These are phyloP conservation scores for Aphanoascus verrucosus DNA, from an alignment of 2,329 filamentous ascomycete genomes.

Conservation along the genomic window DNA sequence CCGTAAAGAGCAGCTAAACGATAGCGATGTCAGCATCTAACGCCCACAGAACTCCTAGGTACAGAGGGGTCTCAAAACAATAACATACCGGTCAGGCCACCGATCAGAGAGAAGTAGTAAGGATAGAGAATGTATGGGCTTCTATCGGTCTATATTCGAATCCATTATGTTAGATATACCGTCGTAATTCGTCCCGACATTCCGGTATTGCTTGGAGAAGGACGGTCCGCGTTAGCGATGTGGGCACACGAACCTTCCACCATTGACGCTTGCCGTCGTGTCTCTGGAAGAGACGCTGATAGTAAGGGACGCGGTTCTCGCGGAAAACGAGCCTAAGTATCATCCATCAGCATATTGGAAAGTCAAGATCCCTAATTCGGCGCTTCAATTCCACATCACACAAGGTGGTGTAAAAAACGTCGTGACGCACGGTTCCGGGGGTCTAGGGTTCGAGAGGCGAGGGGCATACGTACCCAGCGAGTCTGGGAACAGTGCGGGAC, in stretches of 20 bases:
- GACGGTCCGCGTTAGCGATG: too few species aligned
- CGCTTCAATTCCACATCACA: constrained; percentile 1
- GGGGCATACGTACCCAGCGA: constrained; percentile 33
- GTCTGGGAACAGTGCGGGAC: constrained; percentile 34
- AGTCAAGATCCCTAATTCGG: background rate
- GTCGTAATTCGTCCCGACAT: background rate
- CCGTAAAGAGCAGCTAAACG: constrained; percentile 30
- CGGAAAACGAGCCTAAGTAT: constrained; percentile 45
- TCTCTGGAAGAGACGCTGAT: constrained; percentile 56
- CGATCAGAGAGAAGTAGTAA: constrained; percentile 46
- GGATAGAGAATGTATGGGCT: constrained; percentile 50
- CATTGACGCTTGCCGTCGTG: constrained; percentile 57
- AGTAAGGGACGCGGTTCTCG: constrained; percentile 56
- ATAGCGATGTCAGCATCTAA: background rate
- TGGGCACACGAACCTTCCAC: constrained; percentile 48
- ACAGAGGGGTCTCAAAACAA: constrained; percentile 3
- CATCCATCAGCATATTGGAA: background rate
- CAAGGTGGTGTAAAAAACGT: background rate
- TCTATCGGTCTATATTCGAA: constrained; percentile 38
- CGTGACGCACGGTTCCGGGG: background rate
- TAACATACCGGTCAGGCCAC: constrained; percentile 39
- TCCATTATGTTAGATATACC: background rate
- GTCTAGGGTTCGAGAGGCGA: background rate
- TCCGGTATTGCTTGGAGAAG: background rate
- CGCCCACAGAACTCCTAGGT: background rate